Base-by-base conservation (phyloP, 192 early-diverging fungal genomes). In the Umbelopsis sp. region DNA sequence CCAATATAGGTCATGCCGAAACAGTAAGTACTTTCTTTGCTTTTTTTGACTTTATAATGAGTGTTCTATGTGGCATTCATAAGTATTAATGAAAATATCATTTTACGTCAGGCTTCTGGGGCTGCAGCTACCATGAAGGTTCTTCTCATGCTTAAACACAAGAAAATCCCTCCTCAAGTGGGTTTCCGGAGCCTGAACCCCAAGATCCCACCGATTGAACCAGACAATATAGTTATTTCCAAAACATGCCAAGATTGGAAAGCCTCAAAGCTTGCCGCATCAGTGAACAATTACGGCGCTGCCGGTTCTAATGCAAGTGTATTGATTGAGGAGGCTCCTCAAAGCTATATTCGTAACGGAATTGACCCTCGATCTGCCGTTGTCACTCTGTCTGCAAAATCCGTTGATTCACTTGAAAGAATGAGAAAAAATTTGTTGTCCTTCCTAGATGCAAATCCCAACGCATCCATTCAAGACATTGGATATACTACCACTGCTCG, bases 1-100 rank as follows among this genome's bases (percentile, higher is more conserved):
- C 68, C 3, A 69, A 69, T 41, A 37, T 69, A 21, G 68, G 68
- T 8, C 68, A 69, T 22, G 46, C 45, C 6, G 53, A 58, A 30
- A 30, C 53, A 27, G 46, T 48, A 48, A 2, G 46, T 48, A 48
- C 46, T 48, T 48, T 48, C 4, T 48, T 48, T 30, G 27, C 27
- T 30, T 30, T 30, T 30, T 30, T 30, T 30, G 27, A 18, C 1
- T 48, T 48, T 48, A 48, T 2, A 48, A 48, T 18, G 46, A 48
- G 4, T 18, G 46, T 4, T 48, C 46, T 48, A 48, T 46, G 4
- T 48, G 46, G 46, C 46, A 1, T 48, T 48, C 2, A 48, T 48
- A 4, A 48, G 4, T 48, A 48, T 48, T 48, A 18, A 48, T 46
- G 7, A 10, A 46, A n/a, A n/a, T n/a, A n/a, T n/a, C n/a, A n/a